Evolutionary conservation across 2,329 filamentous ascomycete species (phyloP).

Genomic region (Apiospora malaysiana): DNA sequence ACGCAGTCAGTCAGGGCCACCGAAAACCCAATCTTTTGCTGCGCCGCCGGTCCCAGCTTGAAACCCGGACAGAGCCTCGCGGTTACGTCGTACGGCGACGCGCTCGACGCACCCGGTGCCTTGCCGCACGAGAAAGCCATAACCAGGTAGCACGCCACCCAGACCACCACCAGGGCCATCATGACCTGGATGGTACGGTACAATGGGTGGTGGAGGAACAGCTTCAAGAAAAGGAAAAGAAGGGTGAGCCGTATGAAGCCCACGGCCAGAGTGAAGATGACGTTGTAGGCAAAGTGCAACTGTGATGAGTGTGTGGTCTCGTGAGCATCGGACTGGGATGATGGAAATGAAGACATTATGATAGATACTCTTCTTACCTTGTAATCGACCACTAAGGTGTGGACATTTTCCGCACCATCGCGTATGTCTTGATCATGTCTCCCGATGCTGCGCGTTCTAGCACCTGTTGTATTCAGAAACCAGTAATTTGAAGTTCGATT

Average conservation of each 20-base stretch:
- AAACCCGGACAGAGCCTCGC: background rate
- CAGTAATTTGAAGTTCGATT: too few relatives aligned
- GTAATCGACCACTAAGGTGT: background rate
- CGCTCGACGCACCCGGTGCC: background rate
- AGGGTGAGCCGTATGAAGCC: conserved; percentile 3
- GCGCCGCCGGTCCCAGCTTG: background rate
- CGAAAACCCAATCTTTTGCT: background rate
- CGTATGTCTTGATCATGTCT: background rate
- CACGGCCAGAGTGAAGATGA: background rate
- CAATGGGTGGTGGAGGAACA: background rate
- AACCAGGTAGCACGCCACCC: background rate
- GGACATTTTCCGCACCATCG: background rate
- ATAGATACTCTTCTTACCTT: background rate
- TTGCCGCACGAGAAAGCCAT: background rate
- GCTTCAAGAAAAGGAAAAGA: background rate
- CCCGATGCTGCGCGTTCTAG: background rate
- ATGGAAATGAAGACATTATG: background rate
- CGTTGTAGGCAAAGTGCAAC: background rate
- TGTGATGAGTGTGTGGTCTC: background rate
- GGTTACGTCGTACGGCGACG: background rate
- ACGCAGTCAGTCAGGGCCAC: background rate
- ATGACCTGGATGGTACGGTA: background rate
- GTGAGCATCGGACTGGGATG: background rate
- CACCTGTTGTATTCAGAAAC: background rate
- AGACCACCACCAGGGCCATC: background rate